These are phyloP conservation scores for Rosa lucieae DNA, from an alignment of 306 rosid genomes.

Conservation along the genomic window DNA sequence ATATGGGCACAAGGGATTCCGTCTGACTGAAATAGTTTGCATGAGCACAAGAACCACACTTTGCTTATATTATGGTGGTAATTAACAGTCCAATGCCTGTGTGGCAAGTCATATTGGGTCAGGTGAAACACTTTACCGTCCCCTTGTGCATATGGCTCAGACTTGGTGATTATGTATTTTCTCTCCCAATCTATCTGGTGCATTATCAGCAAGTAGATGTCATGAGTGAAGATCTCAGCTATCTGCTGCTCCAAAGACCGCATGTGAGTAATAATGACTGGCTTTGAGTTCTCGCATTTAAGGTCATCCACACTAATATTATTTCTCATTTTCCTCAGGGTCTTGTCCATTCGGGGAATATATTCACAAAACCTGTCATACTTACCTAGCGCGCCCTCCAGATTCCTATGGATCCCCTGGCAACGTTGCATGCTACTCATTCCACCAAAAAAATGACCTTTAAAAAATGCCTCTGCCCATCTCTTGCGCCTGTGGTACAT, in stretches of 20 bases:
- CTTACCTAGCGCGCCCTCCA: background rate
- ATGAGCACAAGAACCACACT: background rate
- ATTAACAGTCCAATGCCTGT: background rate
- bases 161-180: background rate
- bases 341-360: background rate
- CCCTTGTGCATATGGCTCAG: background rate
- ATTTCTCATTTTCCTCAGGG: conserved; percentile 1
- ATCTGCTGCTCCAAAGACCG: conserved; percentile 4
- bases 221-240: conserved; percentile 2
- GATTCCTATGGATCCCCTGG: background rate
- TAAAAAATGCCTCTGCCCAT: background rate
- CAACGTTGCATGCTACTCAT: conserved; percentile 7
- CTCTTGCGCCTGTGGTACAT: background rate
- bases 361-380: background rate
- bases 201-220: conserved; percentile 2
- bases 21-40: conserved; percentile 3
- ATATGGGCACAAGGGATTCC: conserved; percentile 3
- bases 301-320: background rate
- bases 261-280: background rate
- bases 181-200: conserved; percentile 11
- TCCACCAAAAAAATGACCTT: conserved; percentile 4
- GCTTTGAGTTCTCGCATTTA: conserved; percentile 3
- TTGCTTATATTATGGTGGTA: background rate
- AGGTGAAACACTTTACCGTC: conserved; percentile 4
- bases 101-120: background rate